These are phyloP conservation scores for Fusarium sp. DNA, from an alignment of 2,329 filamentous ascomycete genomes.

Conservation along the genomic window DNA sequence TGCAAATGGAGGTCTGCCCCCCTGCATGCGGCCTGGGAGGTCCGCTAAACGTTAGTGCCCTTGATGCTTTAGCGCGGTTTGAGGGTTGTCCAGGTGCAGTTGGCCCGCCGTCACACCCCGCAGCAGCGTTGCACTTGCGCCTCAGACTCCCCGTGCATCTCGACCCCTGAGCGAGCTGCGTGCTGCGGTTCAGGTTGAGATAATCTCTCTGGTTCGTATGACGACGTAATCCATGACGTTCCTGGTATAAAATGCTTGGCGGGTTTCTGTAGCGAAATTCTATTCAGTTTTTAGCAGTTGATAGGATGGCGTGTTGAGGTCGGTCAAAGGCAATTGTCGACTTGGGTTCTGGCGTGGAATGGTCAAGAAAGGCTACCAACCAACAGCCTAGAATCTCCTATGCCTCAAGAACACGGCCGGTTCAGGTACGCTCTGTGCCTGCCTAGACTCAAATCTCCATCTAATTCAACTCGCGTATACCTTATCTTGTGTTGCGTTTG, in stretches of 20 bases:
- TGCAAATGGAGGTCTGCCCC: constrained; percentile 34
- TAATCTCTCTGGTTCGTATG: constrained; percentile 25
- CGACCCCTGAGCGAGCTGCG: constrained; percentile 28
- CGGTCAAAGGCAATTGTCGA: background rate
- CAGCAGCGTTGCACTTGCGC: constrained; percentile 32
- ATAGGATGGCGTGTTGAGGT: background rate
- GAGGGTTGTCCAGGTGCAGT: background rate
- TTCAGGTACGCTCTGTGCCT: background rate
- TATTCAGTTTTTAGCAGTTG: background rate
- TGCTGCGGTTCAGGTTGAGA: background rate
- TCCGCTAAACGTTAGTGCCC: constrained; percentile 44
- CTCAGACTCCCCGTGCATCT: background rate
- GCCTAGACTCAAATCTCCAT: background rate
- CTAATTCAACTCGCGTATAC: background rate
- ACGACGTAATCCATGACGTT: constrained; percentile 12
- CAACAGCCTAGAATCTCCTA: background rate
- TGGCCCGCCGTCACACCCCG: constrained; percentile 35
- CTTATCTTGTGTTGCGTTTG: constrained; percentile 18
- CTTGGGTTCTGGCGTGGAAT: constrained; percentile 29
- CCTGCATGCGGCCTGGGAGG: constrained; percentile 42
- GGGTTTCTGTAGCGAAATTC: background rate
- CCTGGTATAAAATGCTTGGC: background rate
- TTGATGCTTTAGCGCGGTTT: constrained; percentile 24
- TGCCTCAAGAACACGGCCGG: background rate
- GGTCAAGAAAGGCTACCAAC: constrained; percentile 10